phyloP scores from a whole-genome alignment of 2,329 filamentous ascomycete genomes.

The Ilyonectria robusta region DNA sequence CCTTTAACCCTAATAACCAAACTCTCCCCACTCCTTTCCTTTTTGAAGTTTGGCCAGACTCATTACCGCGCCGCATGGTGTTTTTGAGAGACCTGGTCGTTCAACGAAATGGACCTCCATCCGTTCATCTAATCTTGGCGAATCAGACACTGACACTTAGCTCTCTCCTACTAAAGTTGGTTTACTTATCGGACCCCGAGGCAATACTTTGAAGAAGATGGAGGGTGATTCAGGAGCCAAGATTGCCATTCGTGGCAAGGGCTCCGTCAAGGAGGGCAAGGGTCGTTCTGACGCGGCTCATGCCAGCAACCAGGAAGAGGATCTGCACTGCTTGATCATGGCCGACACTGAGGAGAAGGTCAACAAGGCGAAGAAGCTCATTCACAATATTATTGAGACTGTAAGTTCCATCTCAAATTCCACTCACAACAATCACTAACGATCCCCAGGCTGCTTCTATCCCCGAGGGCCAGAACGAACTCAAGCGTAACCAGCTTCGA shows the following conservation, averaged over 20 bases:
- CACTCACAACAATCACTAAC: slow-evolving; percentile 41
- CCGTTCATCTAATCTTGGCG: slow-evolving; percentile 54
- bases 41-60: slow-evolving; percentile 63
- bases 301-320: slow-evolving; percentile 99
- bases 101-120: slow-evolving; percentile 51
- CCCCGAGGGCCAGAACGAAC: slow-evolving; percentile 97
- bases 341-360: slow-evolving; percentile 99
- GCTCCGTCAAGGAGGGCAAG: slow-evolving; percentile 99
- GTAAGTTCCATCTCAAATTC: slow-evolving; percentile 68
- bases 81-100: slow-evolving; percentile 52
- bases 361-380: slow-evolving; percentile 98
- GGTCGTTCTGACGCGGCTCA: slow-evolving; percentile 98
- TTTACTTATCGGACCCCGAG: slow-evolving; percentile 99
- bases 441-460: slow-evolving; percentile 88
- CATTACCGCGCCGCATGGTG: slow-evolving; percentile 50
- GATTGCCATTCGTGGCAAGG: slow-evolving; percentile 99
- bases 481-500: slow-evolving; percentile 98
- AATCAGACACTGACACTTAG: slow-evolving; percentile 89
- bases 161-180: slow-evolving; percentile 93
- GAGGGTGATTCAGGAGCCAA: slow-evolving; percentile 97
- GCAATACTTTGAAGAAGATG: slow-evolving; percentile 99
- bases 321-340: slow-evolving; percentile 99
- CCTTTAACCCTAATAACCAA: slow-evolving; percentile 83
- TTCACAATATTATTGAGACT: slow-evolving; percentile 99
- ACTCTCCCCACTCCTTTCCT: slow-evolving; percentile 52